Evolutionary conservation across 495 filamentous ascomycete species (phyloP).

Genomic region (Xylaria venustula): DNA sequence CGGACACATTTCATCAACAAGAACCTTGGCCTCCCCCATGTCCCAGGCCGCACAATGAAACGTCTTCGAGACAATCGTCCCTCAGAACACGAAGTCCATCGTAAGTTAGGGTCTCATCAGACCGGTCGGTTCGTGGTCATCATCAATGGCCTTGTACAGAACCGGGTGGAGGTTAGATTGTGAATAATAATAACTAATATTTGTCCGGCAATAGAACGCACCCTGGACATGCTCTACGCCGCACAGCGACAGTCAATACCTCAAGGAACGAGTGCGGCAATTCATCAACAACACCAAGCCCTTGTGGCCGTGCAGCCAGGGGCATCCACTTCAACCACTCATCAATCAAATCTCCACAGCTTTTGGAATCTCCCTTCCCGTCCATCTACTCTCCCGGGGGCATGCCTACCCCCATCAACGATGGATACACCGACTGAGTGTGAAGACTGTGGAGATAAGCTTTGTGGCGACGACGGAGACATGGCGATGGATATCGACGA

Average conservation of each 20-base stretch:
- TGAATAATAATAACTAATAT: conserved; percentile 14
- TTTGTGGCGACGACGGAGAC: conserved; percentile 24
- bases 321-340: conserved; percentile 4
- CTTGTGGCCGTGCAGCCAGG: conserved; percentile 15
- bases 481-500: conserved; percentile 31
- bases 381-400: conserved; percentile 1
- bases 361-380: conserved; percentile 44
- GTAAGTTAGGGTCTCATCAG: conserved; percentile 30
- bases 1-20: not conserved
- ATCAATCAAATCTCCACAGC: conserved; percentile 45
- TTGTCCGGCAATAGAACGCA: conserved; percentile 38
- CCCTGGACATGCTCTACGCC: conserved; percentile 44
- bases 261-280: not conserved
- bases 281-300: conserved; percentile 4
- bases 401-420: not conserved
- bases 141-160: no score
- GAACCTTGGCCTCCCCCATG: conserved; percentile 23
- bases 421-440: conserved; percentile 29
- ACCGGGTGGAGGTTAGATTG: no score
- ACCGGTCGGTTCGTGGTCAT: not conserved
- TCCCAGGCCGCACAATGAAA: conserved; percentile 48
- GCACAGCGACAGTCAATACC: conserved; percentile 42
- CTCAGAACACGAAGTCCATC: conserved; percentile 46
- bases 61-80: conserved; percentile 50
- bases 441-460: conserved; percentile 40